These are phyloP conservation scores for Clonostachys rosea DNA, from an alignment of 2,329 filamentous ascomycete species.

Conservation along the genomic window DNA sequence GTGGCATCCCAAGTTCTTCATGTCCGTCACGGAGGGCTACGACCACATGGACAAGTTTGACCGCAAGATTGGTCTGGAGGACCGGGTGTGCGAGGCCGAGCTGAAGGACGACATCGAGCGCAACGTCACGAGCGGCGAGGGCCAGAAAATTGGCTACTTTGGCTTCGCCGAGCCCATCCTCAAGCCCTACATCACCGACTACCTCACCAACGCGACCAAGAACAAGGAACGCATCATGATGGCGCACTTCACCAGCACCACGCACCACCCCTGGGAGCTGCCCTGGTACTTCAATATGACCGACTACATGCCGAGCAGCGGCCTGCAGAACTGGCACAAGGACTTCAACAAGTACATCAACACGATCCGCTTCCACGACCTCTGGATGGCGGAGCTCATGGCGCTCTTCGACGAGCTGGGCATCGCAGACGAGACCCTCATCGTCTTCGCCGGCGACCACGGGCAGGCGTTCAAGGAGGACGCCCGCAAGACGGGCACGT, in stretches of 20 bases:
- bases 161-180: conserved; percentile 33
- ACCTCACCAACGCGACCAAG: conserved; percentile 18
- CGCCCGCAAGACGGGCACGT: conserved; percentile 25
- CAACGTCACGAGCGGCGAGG: conserved; percentile 2
- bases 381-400: conserved; percentile 29
- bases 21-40: conserved; percentile 8
- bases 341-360: conserved; percentile 34
- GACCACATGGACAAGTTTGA: conserved; percentile 9
- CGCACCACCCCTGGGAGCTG: conserved; percentile 35
- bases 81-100: conserved; percentile 9
- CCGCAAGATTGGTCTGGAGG: conserved; percentile 11
- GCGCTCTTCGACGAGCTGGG: conserved; percentile 32
- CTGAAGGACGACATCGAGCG: conserved; percentile 5
- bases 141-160: conserved; percentile 29
- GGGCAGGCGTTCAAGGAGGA: conserved; percentile 36
- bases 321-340: conserved; percentile 2
- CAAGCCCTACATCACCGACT: conserved; percentile 27
- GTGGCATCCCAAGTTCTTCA: conserved; percentile 9
- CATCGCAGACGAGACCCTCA: conserved; percentile 35
- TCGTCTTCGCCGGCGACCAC: conserved; percentile 38
- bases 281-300: conserved; percentile 22
- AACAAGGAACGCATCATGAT: conserved; percentile 24
- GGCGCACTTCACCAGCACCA: conserved; percentile 26
- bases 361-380: conserved; percentile 28
- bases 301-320: conserved; percentile 15